Evolutionary conservation across 768 basidiomycete species (phyloP).

Genomic region (Lyophyllum atratum): DNA sequence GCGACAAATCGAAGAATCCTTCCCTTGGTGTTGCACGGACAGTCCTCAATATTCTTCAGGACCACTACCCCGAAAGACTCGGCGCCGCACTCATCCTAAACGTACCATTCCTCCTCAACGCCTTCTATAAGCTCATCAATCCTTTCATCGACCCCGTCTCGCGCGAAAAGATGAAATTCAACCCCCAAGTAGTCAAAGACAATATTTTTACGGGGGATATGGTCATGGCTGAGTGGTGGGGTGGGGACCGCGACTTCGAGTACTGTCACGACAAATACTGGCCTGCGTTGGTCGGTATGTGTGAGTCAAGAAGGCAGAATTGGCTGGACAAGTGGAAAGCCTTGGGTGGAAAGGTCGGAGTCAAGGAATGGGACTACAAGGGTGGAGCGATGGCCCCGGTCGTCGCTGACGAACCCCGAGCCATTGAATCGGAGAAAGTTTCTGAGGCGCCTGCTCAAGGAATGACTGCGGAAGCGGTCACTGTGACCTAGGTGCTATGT

Average conservation of each 20-base stretch:
- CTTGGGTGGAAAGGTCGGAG: slow-evolving; percentile 69
- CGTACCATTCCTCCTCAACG: slow-evolving; percentile 75
- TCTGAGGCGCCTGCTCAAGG: background rate
- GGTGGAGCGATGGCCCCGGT: slow-evolving; percentile 6
- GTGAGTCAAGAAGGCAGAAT: slow-evolving; percentile 46
- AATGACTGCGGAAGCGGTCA: background rate
- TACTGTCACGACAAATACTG: slow-evolving; percentile 81
- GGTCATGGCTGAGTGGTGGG: slow-evolving; percentile 73
- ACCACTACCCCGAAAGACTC: slow-evolving; percentile 87
- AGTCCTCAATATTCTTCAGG: slow-evolving; percentile 69
- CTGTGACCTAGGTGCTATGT: too few relatives aligned
- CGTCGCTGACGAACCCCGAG: background rate
- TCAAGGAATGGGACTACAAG: slow-evolving; percentile 83
- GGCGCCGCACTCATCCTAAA: slow-evolving; percentile 75
- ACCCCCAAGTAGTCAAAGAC: slow-evolving; percentile 65
- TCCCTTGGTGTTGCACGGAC: slow-evolving; percentile 42
- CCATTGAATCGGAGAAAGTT: slow-evolving; percentile 1
- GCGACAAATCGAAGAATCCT: slow-evolving; percentile 64
- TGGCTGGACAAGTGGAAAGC: slow-evolving; percentile 66
- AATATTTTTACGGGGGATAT: slow-evolving; percentile 69
- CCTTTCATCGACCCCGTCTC: slow-evolving; percentile 88
- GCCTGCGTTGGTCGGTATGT: slow-evolving; percentile 59
- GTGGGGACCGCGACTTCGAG: slow-evolving; percentile 64
- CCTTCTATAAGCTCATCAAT: slow-evolving; percentile 76
- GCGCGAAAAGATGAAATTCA: slow-evolving; percentile 73